A percentile compares a stretch with the other conserved stretches of the same genome.
Evolutionary conservation across 2,329 filamentous ascomycete species (phyloP).

Genomic region (Ilyonectria sp.): DNA sequence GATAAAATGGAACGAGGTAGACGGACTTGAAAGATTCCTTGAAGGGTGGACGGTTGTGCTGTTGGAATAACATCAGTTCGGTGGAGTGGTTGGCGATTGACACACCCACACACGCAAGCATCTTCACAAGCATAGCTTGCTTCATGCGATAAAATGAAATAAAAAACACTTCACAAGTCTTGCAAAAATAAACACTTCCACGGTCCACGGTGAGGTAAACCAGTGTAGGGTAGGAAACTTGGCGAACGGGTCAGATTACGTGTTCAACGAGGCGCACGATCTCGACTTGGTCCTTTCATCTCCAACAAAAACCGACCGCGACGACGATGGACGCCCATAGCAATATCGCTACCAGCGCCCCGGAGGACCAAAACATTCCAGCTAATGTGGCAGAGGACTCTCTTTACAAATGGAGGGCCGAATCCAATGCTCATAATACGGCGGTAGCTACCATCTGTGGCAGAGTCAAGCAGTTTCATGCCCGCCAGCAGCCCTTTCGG

Average conservation of each 20-base stretch:
- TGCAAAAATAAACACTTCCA: conserved; percentile 22
- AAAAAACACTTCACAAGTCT: not conserved
- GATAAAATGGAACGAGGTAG: not conserved
- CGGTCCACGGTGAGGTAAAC: not conserved
- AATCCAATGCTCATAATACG: conserved; percentile 54
- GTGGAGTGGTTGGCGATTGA: not conserved
- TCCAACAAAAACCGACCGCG: not conserved
- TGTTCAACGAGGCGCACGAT: conserved; percentile 39
- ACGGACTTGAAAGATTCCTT: not conserved
- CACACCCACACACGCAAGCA: not conserved
- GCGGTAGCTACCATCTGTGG: conserved; percentile 61
- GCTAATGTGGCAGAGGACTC: too few species aligned
- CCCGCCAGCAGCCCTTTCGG: conserved; percentile 71
- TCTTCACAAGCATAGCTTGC: not conserved
- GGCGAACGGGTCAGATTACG: conserved; percentile 37
- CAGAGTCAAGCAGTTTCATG: conserved; percentile 61
- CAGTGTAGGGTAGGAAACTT: conserved; percentile 6
- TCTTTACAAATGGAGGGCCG: too few species aligned
- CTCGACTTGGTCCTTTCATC: conserved; percentile 14
- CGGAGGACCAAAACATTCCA: too few species aligned
- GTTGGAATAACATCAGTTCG: not conserved
- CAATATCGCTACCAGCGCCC: too few species aligned
- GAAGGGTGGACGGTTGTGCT: not conserved
- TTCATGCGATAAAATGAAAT: not conserved
- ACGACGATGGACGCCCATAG: conserved; percentile 60